Conservation (phyloP, 2,329 filamentous ascomycete species). For the Arthrobotrys sphaeroides region DNA sequence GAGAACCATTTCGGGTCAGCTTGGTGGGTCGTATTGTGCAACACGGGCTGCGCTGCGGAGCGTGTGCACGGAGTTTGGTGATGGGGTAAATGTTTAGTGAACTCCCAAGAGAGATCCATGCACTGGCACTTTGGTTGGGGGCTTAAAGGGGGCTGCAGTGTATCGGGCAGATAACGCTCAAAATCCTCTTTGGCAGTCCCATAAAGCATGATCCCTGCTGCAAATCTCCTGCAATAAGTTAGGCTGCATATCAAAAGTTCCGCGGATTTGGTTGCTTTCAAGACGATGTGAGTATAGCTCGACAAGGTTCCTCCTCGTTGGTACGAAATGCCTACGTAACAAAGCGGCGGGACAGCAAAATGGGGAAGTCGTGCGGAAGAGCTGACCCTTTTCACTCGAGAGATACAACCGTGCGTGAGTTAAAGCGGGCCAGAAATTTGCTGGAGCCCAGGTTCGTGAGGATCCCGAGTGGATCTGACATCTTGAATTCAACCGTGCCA, state of each 20-base stretch:
- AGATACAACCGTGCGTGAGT: conserved; percentile 40
- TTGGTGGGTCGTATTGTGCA: conserved; percentile 53
- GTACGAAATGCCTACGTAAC: conserved; percentile 31
- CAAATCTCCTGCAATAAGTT: conserved; percentile 55
- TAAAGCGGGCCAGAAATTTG: conserved; percentile 35
- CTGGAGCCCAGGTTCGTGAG: conserved; percentile 8
- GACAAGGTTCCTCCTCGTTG: conserved; percentile 24
- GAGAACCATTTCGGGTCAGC: conserved; percentile 19
- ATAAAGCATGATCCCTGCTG: conserved; percentile 40
- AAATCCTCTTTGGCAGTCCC: conserved; percentile 31
- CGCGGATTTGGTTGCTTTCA: conserved; percentile 43
- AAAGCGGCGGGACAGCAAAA: conserved; percentile 34
- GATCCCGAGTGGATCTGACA: conserved; percentile 29
- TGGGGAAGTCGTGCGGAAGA: conserved; percentile 8
- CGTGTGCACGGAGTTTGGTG: conserved; percentile 51
- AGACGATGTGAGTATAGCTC: conserved; percentile 11
- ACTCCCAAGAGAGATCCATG: conserved; percentile 26
- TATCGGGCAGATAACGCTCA: conserved; percentile 27
- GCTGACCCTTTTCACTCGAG: not conserved
- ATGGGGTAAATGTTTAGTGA: conserved; percentile 55
- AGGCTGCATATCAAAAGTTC: conserved; percentile 50
- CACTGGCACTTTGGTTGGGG: conserved; percentile 37
- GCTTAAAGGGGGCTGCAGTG: conserved; percentile 19
- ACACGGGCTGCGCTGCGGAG: conserved; percentile 50
- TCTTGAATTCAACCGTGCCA: conserved; percentile 53